Evolutionary conservation across 176 grass and related monocot genomes (phyloP).

Genomic region (Saccharum officinarum): DNA sequence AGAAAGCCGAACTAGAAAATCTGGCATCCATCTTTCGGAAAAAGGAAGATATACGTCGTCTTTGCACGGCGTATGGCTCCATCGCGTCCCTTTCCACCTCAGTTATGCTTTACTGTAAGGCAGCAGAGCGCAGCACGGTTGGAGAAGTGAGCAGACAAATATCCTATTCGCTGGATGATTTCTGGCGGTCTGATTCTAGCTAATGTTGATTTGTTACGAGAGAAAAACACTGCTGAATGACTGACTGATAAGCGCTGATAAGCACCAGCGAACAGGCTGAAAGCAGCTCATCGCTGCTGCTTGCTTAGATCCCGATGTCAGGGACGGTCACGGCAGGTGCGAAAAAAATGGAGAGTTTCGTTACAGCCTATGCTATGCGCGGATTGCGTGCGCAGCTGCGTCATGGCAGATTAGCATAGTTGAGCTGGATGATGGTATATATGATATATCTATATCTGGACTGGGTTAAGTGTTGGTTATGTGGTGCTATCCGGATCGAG

Average conservation of each 20-base stretch:
- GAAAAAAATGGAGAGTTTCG: neutral
- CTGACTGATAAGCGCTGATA: too few relatives aligned
- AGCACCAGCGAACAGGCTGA: too few relatives aligned
- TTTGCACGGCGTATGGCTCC: neutral
- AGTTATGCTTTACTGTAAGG: neutral
- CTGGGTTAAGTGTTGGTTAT: neutral
- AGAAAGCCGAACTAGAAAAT: conserved; percentile 10
- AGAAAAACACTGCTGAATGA: too few relatives aligned
- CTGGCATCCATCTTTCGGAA: neutral
- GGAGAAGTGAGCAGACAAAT: neutral
- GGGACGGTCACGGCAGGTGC: neutral
- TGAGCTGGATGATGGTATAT: neutral
- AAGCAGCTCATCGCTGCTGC: neutral
- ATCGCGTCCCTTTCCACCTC: neutral
- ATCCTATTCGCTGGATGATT: too few relatives aligned
- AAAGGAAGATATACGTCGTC: neutral
- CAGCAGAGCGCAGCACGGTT: neutral
- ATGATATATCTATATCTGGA: neutral
- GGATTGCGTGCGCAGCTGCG: neutral
- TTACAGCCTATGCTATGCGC: neutral
- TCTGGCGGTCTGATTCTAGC: too few relatives aligned
- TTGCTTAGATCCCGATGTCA: conserved; percentile 12
- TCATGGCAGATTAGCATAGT: neutral
- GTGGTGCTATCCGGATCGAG: neutral
- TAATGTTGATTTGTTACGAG: too few relatives aligned